Percentiles rank a stretch among this genome's conserved stretches.
These are phyloP conservation scores for Macaranga tanarius DNA, from an alignment of 441 rosid species.

Conservation along the genomic window DNA sequence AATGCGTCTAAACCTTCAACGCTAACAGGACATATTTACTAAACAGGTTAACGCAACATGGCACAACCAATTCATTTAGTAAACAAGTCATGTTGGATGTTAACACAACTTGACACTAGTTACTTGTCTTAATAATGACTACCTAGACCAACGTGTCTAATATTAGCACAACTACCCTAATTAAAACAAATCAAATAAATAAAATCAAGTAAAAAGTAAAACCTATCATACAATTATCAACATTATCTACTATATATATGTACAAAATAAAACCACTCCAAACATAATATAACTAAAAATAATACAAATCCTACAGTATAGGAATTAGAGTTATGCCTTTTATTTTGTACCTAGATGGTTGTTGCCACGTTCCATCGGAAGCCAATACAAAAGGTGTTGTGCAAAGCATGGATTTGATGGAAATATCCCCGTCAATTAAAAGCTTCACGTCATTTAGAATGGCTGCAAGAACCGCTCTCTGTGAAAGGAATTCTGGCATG, in stretches of 20 bases:
- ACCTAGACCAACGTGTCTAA: not conserved
- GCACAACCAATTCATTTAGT: not conserved
- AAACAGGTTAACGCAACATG: not conserved
- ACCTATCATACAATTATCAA: too few relatives aligned
- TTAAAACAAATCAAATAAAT: not conserved
- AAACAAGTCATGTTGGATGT: not conserved
- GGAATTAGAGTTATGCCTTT: too few relatives aligned
- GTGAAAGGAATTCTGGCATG: constrained; percentile 81
- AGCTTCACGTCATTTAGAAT: constrained; percentile 80
- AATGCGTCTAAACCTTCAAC: not conserved
- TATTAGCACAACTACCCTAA: not conserved
- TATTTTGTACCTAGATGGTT: constrained; percentile 70
- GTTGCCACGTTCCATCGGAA: constrained; percentile 90
- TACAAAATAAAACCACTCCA: too few relatives aligned
- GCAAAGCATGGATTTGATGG: constrained; percentile 63
- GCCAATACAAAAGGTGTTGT: constrained; percentile 77
- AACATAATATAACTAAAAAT: too few relatives aligned
- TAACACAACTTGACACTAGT: not conserved
- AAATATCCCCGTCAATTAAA: constrained; percentile 62
- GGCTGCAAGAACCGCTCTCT: constrained; percentile 62
- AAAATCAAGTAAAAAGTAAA: not conserved
- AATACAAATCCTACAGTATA: too few relatives aligned
- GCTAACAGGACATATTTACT: not conserved
- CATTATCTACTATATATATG: too few relatives aligned
- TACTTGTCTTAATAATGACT: not conserved